These are phyloP conservation scores for Dioscorea cayenensis DNA, from an alignment of 116 monocot species.

Conservation along the genomic window DNA sequence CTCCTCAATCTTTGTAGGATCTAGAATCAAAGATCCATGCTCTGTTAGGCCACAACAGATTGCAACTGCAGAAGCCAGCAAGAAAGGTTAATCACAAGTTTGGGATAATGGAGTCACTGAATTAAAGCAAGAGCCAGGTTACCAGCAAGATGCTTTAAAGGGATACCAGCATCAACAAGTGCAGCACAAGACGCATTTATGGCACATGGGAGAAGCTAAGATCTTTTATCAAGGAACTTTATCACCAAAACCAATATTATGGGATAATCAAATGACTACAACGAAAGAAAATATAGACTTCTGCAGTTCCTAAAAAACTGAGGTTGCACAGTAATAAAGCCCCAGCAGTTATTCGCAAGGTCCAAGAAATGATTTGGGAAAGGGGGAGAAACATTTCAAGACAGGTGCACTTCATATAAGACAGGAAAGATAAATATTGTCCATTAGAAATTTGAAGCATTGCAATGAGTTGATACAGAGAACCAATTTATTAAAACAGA, in stretches of 20 bases:
- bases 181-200: slow-evolving; percentile 98
- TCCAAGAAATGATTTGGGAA: too few species aligned
- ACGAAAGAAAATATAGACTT: too few species aligned
- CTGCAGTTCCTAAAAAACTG: too few species aligned
- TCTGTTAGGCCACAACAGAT: slow-evolving; percentile 68
- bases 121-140: slow-evolving; percentile 3
- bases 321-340: too few species aligned
- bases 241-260: background rate
- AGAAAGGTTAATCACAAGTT: background rate
- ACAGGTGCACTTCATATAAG: too few species aligned
- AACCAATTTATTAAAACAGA: too few species aligned
- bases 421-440: too few species aligned
- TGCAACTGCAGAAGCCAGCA: slow-evolving; percentile 53
- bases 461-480: too few species aligned
- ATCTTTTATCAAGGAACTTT: slow-evolving; percentile 32
- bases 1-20: slow-evolving; percentile 69
- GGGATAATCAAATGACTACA: too few species aligned
- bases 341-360: too few species aligned
- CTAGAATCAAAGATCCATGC: slow-evolving; percentile 57
- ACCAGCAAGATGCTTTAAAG: slow-evolving; percentile 91
- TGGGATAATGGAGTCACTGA: slow-evolving; percentile 2
- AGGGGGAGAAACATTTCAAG: too few species aligned
- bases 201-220: slow-evolving; percentile 90
- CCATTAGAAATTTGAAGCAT: too few species aligned
- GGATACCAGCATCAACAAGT: slow-evolving; percentile 89